These are phyloP conservation scores for Cinnamomum micranthum DNA, from an alignment of 164 flowering plant species.

Conservation along the genomic window DNA sequence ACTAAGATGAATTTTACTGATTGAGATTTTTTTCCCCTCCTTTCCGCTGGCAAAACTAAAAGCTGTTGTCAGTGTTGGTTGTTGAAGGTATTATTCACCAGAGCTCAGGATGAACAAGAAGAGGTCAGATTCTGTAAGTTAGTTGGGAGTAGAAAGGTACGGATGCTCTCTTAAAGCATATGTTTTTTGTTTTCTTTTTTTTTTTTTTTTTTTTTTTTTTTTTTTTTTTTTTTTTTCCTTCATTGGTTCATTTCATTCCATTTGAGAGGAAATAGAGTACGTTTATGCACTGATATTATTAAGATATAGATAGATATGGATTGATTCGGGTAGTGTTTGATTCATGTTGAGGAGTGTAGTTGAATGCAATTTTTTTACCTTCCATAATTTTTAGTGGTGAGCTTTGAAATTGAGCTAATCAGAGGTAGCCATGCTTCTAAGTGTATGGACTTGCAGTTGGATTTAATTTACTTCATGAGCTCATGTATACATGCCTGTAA, in stretches of 20 bases:
- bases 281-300: background rate
- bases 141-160: background rate
- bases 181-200: no score
- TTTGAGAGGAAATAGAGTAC: background rate
- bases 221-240: background rate
- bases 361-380: background rate
- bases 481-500: no score
- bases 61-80: background rate
- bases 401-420: background rate
- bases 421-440: background rate
- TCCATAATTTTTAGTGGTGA: background rate
- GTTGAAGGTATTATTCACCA: background rate
- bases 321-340: background rate
- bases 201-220: no score
- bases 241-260: background rate
- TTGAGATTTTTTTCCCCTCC: background rate
- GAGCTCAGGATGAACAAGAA: background rate
- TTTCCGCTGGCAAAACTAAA: background rate
- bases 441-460: background rate
- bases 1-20: no score
- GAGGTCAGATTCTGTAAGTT: background rate
- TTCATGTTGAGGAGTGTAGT: background rate
- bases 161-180: background rate
- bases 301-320: background rate
- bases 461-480: no score